Base-by-base conservation (phyloP, 2,329 filamentous ascomycete genomes). In the Cercospora brassicicola region DNA sequence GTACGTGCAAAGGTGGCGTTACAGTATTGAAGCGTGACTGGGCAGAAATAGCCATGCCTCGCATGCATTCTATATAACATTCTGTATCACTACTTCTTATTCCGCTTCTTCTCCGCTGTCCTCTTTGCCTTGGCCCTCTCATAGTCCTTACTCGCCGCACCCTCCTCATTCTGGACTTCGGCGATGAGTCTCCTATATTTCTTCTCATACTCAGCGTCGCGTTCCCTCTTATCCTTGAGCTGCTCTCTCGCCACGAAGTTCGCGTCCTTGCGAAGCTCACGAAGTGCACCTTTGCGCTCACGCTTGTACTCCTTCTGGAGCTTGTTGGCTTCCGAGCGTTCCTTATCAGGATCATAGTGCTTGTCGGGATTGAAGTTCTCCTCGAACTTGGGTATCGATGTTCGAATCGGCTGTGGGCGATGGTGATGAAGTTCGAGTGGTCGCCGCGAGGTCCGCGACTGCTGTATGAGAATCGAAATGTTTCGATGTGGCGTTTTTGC, bases 271-370 rank as follows among this genome's bases (percentile, higher is more conserved):
- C 95, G 88, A 75, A 99, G 84, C 82, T 99, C 95, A 74, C 95
- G 88, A 84, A 99, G 87, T 6, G 94, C 94, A 1, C 94, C 94
- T 87, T 99, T 99, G 80, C 89, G 88, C 86, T 99, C 95, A 78
- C 91, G 89, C 88, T 96, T 97, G 87, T 94, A 92, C 83, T 98
- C 94, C 70, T 90, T 90, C 82, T 89, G 90, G 77, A 99, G 86
- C 80, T 94, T 95, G 77, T 89, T 89, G 69, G 91, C 82, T 77
- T 97, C 93, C 23, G 92, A 90, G 36, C 95, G 91, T 81, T 97
- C 93, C 73, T 90, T 90, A 81, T 99, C 91, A 0, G 93, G 93
- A 78, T 99, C 96, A 87, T 99, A 98, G 86, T 98, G 95, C 82
- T 93, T 94, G 83, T 91, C 89, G 2, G 95, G 95, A 79, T 96